phyloP scores from a whole-genome alignment of 192 early-diverging fungal species.

The Haplosporangium gracile region DNA sequence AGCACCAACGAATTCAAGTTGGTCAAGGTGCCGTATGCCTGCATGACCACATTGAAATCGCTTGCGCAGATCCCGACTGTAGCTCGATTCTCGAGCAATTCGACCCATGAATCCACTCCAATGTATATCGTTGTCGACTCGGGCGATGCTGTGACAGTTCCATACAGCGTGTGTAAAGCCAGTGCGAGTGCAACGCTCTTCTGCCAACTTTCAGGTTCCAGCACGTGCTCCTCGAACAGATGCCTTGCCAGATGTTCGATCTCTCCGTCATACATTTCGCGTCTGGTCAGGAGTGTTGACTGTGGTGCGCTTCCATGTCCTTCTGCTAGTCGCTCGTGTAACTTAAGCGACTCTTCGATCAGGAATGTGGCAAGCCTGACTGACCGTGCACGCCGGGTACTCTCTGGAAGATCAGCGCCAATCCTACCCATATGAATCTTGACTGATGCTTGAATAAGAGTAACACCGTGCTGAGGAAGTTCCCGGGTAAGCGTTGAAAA shows the following conservation, averaged over 20 bases:
- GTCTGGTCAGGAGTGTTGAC: background rate
- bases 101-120: conserved; percentile 14
- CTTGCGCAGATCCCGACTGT: background rate
- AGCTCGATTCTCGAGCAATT: background rate
- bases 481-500: conserved; percentile 1
- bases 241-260: conserved; percentile 18
- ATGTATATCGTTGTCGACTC: background rate
- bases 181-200: conserved; percentile 9
- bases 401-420: background rate
- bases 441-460: conserved; percentile 18
- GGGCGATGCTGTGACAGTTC: conserved; percentile 2
- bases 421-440: background rate
- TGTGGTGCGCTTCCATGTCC: background rate
- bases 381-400: background rate
- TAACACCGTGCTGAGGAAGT: conserved; percentile 18
- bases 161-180: conserved; percentile 37
- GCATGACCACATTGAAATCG: conserved; percentile 32
- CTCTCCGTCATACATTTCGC: conserved; percentile 12
- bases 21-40: conserved; percentile 14
- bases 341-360: conserved; percentile 30
- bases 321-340: conserved; percentile 12
- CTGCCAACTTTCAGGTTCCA: background rate
- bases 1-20: conserved; percentile 37
- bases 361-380: conserved; percentile 10
- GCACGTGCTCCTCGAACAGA: background rate